phyloP scores from a whole-genome alignment of 371 early-diverging fungal genomes.

The Capniomyces stellatus region DNA sequence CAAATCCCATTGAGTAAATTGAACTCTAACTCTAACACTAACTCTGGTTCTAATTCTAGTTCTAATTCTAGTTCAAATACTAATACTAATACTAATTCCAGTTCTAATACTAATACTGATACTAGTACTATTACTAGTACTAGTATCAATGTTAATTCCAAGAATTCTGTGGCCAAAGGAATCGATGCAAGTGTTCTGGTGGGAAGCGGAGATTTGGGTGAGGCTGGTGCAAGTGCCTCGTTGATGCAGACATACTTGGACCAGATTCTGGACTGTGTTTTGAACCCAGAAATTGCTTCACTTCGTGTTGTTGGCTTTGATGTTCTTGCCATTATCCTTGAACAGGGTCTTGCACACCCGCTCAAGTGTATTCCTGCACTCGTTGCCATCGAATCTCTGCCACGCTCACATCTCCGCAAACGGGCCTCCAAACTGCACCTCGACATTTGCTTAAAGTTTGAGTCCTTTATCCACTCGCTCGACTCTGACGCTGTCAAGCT shows the following conservation, averaged over 20 bases:
- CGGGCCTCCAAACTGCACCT: conserved; percentile 52
- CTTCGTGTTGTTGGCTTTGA: conserved; percentile 49
- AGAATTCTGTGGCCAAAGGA: conserved; percentile 13
- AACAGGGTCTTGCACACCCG: conserved; percentile 80
- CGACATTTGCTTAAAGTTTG: conserved; percentile 60
- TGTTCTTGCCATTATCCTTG: conserved; percentile 47
- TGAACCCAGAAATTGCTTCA: conserved; percentile 22
- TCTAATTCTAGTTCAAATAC: background rate
- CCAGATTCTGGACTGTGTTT: conserved; percentile 36
- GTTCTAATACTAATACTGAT: conserved; percentile 4
- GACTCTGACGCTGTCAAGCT: conserved; percentile 48
- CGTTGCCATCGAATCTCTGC: conserved; percentile 62
- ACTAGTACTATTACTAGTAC: background rate
- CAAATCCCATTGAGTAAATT: background rate
- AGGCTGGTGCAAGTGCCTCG: conserved; percentile 60
- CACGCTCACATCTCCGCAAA: conserved; percentile 36
- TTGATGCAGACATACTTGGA: conserved; percentile 68
- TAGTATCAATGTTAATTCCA: background rate
- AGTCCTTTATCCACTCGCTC: conserved; percentile 56
- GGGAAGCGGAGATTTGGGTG: conserved; percentile 48
- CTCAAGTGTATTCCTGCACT: conserved; percentile 67
- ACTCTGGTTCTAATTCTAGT: background rate
- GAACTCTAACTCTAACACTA: background rate
- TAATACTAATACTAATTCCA: background rate
- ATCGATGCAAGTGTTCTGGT: conserved; percentile 51